Percentiles rank a stretch among this genome's conserved stretches.
These are phyloP conservation scores for Diaporthe amygdali DNA, from an alignment of 2,329 filamentous ascomycete genomes.

Conservation along the genomic window DNA sequence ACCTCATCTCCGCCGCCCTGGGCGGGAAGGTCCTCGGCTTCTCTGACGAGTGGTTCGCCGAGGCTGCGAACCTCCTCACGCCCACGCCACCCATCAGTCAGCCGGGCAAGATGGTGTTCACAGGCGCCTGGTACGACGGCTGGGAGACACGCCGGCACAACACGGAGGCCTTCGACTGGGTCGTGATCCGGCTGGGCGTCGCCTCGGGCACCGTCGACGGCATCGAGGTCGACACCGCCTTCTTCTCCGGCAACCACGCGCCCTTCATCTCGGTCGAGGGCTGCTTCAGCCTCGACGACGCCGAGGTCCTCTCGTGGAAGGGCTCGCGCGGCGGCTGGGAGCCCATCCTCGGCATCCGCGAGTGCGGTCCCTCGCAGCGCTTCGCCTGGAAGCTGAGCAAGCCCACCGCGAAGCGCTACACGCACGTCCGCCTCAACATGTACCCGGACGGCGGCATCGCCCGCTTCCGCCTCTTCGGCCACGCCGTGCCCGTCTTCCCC, in stretches of 20 bases:
- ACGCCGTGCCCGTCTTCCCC: constrained; percentile 78
- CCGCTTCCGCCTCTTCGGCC: constrained; percentile 77
- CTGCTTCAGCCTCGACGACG: constrained; percentile 65
- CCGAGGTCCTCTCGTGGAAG: constrained; percentile 66
- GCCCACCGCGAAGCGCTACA: constrained; percentile 70
- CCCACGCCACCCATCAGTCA: constrained; percentile 67
- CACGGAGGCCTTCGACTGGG: constrained; percentile 68
- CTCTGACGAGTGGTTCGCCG: constrained; percentile 73
- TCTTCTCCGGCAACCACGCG: constrained; percentile 83
- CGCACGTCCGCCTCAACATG: constrained; percentile 82
- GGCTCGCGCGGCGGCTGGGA: constrained; percentile 70
- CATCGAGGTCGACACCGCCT: constrained; percentile 80
- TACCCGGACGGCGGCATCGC: constrained; percentile 87
- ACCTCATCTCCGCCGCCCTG: constrained; percentile 25
- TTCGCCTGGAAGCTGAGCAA: constrained; percentile 73
- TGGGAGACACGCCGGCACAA: constrained; percentile 75
- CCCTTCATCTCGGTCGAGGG: constrained; percentile 81
- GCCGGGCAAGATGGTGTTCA: constrained; percentile 71
- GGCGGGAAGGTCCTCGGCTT: constrained; percentile 69
- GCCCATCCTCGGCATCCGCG: constrained; percentile 70
- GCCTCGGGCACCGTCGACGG: constrained; percentile 75
- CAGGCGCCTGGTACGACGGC: constrained; percentile 74
- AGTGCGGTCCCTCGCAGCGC: constrained; percentile 75
- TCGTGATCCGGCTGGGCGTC: constrained; percentile 69
- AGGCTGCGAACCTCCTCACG: constrained; percentile 67